Evolutionary conservation across 2,329 filamentous ascomycete genomes (phyloP), one percentile per base, ranked within the genome.

Genomic region (Colletotrichum plurivorum): DNA sequence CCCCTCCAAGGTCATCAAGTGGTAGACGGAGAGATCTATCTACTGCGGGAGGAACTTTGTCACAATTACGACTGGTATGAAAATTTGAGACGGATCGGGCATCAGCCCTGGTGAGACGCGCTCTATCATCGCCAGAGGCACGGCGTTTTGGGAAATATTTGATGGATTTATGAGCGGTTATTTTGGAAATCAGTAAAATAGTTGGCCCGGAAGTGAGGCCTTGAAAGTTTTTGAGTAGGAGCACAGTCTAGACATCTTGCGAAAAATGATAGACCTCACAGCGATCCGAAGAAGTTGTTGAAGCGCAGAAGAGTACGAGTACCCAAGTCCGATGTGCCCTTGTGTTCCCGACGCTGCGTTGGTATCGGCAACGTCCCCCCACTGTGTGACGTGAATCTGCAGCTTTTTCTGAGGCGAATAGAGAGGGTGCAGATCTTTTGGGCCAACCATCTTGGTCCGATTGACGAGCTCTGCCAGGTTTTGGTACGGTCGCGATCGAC

Each of bases 1-100:
- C 75, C 81, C 81, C 8, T 76, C 78, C 67, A 75, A 74, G 69
- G 73, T 79, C 6, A 63, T 83, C 57, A 80, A 79, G 75, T 83
- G 81, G 81, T 83, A 70, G 52, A 69, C 13, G 16, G 13, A 4
- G 8, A 2, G 2, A 7, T 5, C 36, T n/a, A 43, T 13, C 9
- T 43, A 16, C 13, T 5, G 16, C 13, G 4, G 16, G 4, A 43
- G 16, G 13, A 36, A 46, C 20, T 16, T 55, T 66, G 31, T 55
- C 62, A 52, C 56, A 39, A 36, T 69, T 57, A 69, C 36, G 62
- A 67, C 62, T 18, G 51, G 56, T 46, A 57, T 53, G 67, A 69
- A 18, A 45, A 36, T 36, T 31, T 52, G 55, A 61, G 18, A 67
- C 20, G 55, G 67, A 20, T 7, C 16, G 22, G 67, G 62, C 51